A percentile compares a stretch with the other conserved stretches of the same genome.
Evolutionary conservation across 805 yeast species (phyloP).

Genomic region (Candida nitratophila): DNA sequence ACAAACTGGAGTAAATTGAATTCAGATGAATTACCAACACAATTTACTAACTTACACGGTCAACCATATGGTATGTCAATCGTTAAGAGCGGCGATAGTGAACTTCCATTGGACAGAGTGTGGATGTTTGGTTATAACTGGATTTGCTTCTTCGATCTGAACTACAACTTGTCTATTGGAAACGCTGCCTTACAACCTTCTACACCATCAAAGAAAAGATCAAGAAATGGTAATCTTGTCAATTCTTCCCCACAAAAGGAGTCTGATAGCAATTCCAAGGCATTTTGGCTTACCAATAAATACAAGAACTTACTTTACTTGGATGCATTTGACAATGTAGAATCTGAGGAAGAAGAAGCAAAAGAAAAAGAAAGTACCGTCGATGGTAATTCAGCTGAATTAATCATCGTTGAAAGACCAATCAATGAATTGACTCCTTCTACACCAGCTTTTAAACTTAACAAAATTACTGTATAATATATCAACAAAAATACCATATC

Average conservation of each 20-base stretch:
- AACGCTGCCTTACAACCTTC: slow-evolving; percentile 33
- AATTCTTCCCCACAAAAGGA: slow-evolving; percentile 6
- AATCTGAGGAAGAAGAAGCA: not conserved
- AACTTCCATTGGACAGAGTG: slow-evolving; percentile 30
- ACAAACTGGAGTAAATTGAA: slow-evolving; percentile 79
- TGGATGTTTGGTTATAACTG: slow-evolving; percentile 91
- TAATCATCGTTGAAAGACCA: slow-evolving; percentile 71
- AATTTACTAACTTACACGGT: slow-evolving; percentile 49
- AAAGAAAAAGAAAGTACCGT: not conserved
- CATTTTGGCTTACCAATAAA: slow-evolving; percentile 72
- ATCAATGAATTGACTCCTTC: slow-evolving; percentile 40
- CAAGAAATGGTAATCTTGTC: slow-evolving; percentile 22
- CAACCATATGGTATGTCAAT: slow-evolving; percentile 67
- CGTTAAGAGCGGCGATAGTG: slow-evolving; percentile 8
- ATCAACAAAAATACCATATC: not conserved
- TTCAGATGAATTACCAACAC: slow-evolving; percentile 66
- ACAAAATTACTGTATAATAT: slow-evolving; percentile 38
- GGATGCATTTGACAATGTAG: slow-evolving; percentile 44
- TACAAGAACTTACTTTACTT: slow-evolving; percentile 68
- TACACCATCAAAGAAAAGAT: slow-evolving; percentile 22
- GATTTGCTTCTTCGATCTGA: slow-evolving; percentile 68
- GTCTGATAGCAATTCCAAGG: slow-evolving; percentile 16
- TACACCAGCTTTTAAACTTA: slow-evolving; percentile 59
- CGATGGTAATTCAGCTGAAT: not conserved
- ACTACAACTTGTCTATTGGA: slow-evolving; percentile 31